These are phyloP conservation scores for Elsinoe fawcettii DNA, from an alignment of 2,329 filamentous ascomycete species.

Conservation along the genomic window DNA sequence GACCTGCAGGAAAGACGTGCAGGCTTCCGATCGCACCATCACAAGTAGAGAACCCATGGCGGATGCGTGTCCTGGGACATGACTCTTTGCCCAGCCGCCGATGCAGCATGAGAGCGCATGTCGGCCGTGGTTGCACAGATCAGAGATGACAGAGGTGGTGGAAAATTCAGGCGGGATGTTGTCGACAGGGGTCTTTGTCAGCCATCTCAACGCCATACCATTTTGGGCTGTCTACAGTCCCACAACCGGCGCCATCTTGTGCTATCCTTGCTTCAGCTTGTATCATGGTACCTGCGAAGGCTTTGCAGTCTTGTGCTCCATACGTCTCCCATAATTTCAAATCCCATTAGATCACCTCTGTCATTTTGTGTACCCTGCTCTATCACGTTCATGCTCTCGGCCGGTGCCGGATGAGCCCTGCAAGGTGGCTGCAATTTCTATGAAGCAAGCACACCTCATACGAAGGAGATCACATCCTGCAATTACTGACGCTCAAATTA, in stretches of 20 bases:
- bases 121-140: not conserved
- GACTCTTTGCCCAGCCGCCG: conserved; percentile 11
- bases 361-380: not conserved
- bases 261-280: conserved; percentile 1
- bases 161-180: conserved; percentile 5
- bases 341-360: not conserved
- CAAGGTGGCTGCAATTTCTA: not conserved
- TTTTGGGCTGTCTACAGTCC: not conserved
- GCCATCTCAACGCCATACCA: not conserved
- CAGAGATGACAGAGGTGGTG: not conserved
- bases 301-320: not conserved
- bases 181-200: conserved; percentile 14
- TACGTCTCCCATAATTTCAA: not conserved
- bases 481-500: conserved; percentile 1
- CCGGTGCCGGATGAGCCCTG: not conserved
- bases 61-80: not conserved
- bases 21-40: conserved; percentile 3
- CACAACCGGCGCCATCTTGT: not conserved
- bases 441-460: conserved; percentile 1
- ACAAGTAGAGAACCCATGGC: not conserved
- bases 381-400: not conserved
- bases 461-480: not conserved
- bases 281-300: not conserved
- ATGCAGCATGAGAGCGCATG: not conserved
- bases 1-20: conserved; percentile 6